Base-by-base conservation (phyloP, 768 basidiomycete genomes). In the Mrakia gelida region DNA sequence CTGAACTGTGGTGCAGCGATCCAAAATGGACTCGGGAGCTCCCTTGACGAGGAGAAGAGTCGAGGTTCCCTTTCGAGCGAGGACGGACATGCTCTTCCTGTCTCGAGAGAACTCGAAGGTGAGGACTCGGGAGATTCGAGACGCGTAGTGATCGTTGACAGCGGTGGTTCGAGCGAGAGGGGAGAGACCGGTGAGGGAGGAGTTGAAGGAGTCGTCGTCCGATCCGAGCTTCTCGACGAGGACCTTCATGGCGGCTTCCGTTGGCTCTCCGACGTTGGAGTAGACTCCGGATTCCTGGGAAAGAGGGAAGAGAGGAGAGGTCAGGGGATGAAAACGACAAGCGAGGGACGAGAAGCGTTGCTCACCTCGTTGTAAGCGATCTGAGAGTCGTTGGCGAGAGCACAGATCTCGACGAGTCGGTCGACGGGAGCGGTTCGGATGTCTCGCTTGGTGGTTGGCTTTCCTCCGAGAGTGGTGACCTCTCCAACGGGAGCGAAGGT, bases 1-100 rank as follows among this genome's bases (percentile, higher is more conserved):
- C 75, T 91, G 87, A 45, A 85, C 83, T 3, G 76, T 78, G 6
- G 89, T 89, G 85, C 95, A 97, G 62, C 92, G 90, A 71, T 97
- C 95, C 78, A 99, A 87, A 56, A 99, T 91, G 32, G 93, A 92
- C 86, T 99, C 96, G 10, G 96, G 96, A 3, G 96, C 96, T 54
- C 96, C 96, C 85, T 98, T 98, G 84, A 92, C 94, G 83, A 95
- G 92, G 8, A 98, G 87, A 7, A 65, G 54, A 11, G 92, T 88
- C n/a, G 92, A 92, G 11, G 80, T 74, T 28, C 56, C 76, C 75
- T 90, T 87, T 79, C 86, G 88, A 56, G 93, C 92, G 72, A 98
- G 89, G 73, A 98, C 95, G 30, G 96, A 97, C 96, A 98, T 98
- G 90, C 95, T 96, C 86, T 98, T 99, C 83, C 96, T 92, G 85